phyloP scores from a whole-genome alignment of 169 alveolate genomes.

The Blepharisma undulans region DNA sequence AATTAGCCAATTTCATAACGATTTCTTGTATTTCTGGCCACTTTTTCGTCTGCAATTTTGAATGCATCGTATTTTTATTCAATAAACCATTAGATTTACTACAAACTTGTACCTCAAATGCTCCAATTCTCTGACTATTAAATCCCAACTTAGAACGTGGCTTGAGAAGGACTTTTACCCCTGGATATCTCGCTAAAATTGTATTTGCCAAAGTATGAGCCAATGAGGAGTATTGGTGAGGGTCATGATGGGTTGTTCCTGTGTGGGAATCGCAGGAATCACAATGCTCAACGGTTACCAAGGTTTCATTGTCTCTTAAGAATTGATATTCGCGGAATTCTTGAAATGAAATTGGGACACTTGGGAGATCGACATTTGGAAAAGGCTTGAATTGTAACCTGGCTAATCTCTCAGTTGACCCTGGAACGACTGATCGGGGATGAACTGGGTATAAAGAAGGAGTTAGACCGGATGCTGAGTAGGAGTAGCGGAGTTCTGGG shows the following conservation, averaged over 20 bases:
- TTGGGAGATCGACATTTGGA: not conserved
- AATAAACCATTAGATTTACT: not conserved
- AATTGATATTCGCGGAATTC: conserved; percentile 60
- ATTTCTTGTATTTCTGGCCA: conserved; percentile 22
- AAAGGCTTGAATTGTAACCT: not conserved
- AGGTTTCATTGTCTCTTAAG: conserved; percentile 57
- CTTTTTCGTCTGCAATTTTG: not conserved
- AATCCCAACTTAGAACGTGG: conserved; percentile 24
- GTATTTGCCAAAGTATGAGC: conserved; percentile 49
- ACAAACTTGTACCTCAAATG: conserved; percentile 20
- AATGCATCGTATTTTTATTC: not conserved
- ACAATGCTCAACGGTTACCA: conserved; percentile 58
- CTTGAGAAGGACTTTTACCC: conserved; percentile 49
- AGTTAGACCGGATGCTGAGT: conserved; percentile 17
- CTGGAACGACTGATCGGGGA: not conserved
- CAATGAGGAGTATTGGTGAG: conserved; percentile 45
- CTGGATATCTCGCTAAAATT: conserved; percentile 47
- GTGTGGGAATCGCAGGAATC: conserved; percentile 52
- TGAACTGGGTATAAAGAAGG: not conserved
- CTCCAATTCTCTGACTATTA: conserved; percentile 21
- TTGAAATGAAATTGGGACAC: not conserved
- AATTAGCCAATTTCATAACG: not conserved
- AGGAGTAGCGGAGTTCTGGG: not conserved
- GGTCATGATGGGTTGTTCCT: conserved; percentile 49
- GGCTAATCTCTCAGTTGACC: not conserved